Base-by-base conservation (phyloP, 202 grass and related monocot genomes). In the Miscanthus sacchariflorus region DNA sequence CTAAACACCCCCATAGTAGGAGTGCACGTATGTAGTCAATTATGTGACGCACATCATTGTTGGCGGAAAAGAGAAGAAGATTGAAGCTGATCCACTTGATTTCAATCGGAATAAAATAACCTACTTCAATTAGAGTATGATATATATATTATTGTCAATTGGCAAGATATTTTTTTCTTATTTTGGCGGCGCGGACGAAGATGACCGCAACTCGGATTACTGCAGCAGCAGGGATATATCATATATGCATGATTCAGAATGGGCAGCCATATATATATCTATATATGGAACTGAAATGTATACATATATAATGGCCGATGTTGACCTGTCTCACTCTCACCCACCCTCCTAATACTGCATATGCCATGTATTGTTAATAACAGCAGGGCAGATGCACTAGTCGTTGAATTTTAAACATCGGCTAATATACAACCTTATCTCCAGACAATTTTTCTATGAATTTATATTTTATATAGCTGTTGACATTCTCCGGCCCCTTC, bases 341-440 rank as follows among this genome's bases (percentile, higher is more conserved):
- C 12, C 30, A 17, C 13, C 13, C 5, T 7, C 25, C 13, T 77
- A 58, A 30, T 77, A 46, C 44, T 46, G 42, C 1, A 44, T 44
- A 9, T 44, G 43, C 48, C 48, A 49, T 49, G 45, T 48, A 38
- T 36, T 5, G 18, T 30, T 30, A 30, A 12, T 15, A 40, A 7
- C 11, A 4, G 33, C 33, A 35, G 33, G 33, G 33, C 33, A 39
- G 19, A 18, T 52, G 49, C 49, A n/a, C 3, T 61, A 28, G 14
- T 80, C 23, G 1, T 66, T 66, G 58, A 80, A 30, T 67, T 65
- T 40, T 68, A 14, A 30, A 39, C 39, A 46, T 54, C 50, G 52
- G 63, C 23, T 24, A 67, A 36, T 70, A 81, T 21, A 38, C 46
- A 82, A 58, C 45, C 12, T 82, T 82, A 82, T 82, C 80, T 23